Conservation (phyloP, 768 basidiomycete species). For the Russula dissimulans region DNA sequence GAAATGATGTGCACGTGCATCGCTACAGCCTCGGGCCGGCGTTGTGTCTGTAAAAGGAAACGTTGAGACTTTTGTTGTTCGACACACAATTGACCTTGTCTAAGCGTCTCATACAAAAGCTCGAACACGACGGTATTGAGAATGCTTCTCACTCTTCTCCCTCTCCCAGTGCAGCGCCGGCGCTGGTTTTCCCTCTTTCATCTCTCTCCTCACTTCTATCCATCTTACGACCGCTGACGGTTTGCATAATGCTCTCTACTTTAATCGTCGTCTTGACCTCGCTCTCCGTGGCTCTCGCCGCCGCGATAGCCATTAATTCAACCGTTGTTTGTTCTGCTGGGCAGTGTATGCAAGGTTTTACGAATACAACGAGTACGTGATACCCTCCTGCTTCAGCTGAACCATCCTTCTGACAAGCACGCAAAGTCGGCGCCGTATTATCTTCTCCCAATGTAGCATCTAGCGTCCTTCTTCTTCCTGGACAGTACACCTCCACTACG, state of each 20-base stretch:
- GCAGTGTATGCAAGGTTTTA: conserved; percentile 75
- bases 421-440: conserved; percentile 59
- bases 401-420: neutral
- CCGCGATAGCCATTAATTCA: conserved; percentile 25
- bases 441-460: conserved; percentile 45
- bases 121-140: neutral
- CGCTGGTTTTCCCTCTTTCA: neutral
- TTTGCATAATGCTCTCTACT: conserved; percentile 7
- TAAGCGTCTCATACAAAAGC: conserved; percentile 1
- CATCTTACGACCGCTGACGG: neutral
- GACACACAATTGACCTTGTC: too few relatives aligned
- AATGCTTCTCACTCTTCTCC: neutral
- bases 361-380: conserved; percentile 55
- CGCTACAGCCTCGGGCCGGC: neutral
- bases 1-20: too few relatives aligned
- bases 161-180: neutral
- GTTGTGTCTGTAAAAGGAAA: conserved; percentile 10
- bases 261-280: neutral
- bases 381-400: conserved; percentile 22
- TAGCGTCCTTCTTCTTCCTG: conserved; percentile 59
- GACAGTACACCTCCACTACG: conserved; percentile 63
- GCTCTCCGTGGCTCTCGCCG: neutral
- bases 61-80: neutral
- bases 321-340: conserved; percentile 77
- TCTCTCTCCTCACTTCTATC: neutral